A percentile compares a stretch with the other conserved stretches of the same genome.
phyloP scores from a whole-genome alignment of 192 early-diverging fungal genomes.

The Dispira parvispora region DNA sequence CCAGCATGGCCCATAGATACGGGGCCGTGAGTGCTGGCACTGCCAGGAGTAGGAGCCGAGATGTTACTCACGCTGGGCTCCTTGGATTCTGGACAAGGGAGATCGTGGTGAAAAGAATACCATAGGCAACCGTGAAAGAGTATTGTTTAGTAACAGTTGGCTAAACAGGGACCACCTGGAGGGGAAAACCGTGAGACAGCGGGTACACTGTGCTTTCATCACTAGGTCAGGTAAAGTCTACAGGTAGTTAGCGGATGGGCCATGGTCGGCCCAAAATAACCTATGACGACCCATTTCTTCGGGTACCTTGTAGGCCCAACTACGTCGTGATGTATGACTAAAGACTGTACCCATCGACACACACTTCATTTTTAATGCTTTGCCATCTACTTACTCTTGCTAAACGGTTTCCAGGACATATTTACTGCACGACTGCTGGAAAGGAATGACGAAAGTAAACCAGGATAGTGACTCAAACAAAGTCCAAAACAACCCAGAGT shows the following conservation, averaged over 20 bases:
- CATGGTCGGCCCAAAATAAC: background rate
- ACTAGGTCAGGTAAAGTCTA: background rate
- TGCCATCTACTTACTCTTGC: background rate
- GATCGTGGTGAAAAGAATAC: background rate
- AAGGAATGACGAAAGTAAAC: background rate
- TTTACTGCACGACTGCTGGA: background rate
- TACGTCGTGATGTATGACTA: background rate
- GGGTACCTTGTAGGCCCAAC: background rate
- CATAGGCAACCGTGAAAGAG: background rate
- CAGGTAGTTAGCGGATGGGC: background rate
- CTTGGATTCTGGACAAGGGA: slow-evolving; percentile 8
- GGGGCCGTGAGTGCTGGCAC: background rate
- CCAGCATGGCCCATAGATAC: slow-evolving; percentile 9
- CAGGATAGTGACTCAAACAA: background rate
- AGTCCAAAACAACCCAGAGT: background rate
- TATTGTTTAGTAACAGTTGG: no score
- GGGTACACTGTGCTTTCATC: background rate
- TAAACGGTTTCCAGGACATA: slow-evolving; percentile 8
- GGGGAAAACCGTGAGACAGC: background rate
- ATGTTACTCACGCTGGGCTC: slow-evolving; percentile 10
- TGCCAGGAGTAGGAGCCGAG: slow-evolving; percentile 15
- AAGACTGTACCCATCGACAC: background rate
- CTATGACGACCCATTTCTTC: background rate
- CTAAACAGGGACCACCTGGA: no score
- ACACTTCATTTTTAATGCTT: background rate